Base-by-base conservation (phyloP, 306 rosid genomes). In the Citrullus mucosospermus region DNA sequence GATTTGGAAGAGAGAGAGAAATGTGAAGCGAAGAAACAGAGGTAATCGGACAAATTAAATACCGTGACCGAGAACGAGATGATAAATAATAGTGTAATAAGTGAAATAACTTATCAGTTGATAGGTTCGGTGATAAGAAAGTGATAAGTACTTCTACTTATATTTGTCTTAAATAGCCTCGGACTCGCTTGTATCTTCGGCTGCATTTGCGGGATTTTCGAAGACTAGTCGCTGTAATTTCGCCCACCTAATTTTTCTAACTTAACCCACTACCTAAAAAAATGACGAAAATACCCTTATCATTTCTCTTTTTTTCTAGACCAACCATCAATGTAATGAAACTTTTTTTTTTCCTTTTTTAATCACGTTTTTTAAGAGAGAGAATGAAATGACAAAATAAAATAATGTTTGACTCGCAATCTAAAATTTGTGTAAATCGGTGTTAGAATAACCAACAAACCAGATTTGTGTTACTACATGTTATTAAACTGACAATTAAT, bases 51-150 rank as follows among this genome's bases (percentile, higher is more conserved):
- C 92, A 89, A 80, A 88, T 85, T 88, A 88, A 89, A 91, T 96
- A 96, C 86, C 97, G 99, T 77, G 91, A 75, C 87, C 81, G 86
- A 86, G 83, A 79, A 79, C 88, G 97, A 92, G 85, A 87, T 78
- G 95, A 88, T 85, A 90, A 83, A 83, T 30, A 22, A 30, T 38
- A 39, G n/a, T 30, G 38, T 62, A 61, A 20, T 82, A 51, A 78
- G 80, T 79, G 83, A 54, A 13, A 50, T 14, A 86, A 85, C 81
- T 87, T 85, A 85, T 74, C 67, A 78, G 73, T 79, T 36, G 46
- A 55, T 41, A 59, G 2, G 72, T 48, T 2, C 3, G 0, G 6
- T 8, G 3, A 17, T 4, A 55, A 20, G 0, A 28, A 30, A 5
- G 8, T 67, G 83, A 88, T 88, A 89, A 83, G 82, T 10, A 0